Evolutionary conservation across 1,284 basidiomycete genomes (phyloP).

Genomic region (Coniophora puteana): DNA sequence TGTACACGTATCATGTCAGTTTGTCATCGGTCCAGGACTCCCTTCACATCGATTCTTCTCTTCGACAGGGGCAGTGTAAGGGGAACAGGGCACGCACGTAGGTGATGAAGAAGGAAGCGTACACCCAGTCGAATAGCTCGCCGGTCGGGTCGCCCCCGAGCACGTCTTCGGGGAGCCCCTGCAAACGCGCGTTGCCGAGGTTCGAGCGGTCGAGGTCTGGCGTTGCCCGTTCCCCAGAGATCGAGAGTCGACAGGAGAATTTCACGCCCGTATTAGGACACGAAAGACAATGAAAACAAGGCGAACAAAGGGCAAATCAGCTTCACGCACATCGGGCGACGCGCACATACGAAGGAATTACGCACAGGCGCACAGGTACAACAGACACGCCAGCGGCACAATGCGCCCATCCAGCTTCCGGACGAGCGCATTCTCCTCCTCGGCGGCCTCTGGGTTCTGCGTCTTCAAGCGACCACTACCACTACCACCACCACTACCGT

Average conservation of each 20-base stretch:
- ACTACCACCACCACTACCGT: too few relatives aligned
- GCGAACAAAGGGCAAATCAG: too few relatives aligned
- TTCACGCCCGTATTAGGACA: too few relatives aligned
- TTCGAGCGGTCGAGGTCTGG: conserved; percentile 4
- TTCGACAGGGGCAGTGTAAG: too few relatives aligned
- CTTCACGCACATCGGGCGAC: not conserved
- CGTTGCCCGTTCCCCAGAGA: too few relatives aligned
- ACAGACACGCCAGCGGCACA: not conserved
- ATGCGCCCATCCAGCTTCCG: not conserved
- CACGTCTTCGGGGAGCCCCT: not conserved
- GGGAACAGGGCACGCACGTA: conserved; percentile 9
- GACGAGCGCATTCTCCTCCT: conserved; percentile 2
- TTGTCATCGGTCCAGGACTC: not conserved
- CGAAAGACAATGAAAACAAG: too few relatives aligned
- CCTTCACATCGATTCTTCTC: not conserved
- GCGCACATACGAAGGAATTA: not conserved
- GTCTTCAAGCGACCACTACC: too few relatives aligned
- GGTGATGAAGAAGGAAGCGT: not conserved
- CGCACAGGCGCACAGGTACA: not conserved
- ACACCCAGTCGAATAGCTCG: not conserved
- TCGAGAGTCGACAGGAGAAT: too few relatives aligned
- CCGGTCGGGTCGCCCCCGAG: conserved; percentile 2
- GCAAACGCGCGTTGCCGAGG: conserved; percentile 1
- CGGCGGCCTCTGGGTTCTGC: not conserved
- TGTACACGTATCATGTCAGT: conserved; percentile 22